Conservation (phyloP, 2,329 filamentous ascomycete genomes). For the Neoarthrinium moseri region DNA sequence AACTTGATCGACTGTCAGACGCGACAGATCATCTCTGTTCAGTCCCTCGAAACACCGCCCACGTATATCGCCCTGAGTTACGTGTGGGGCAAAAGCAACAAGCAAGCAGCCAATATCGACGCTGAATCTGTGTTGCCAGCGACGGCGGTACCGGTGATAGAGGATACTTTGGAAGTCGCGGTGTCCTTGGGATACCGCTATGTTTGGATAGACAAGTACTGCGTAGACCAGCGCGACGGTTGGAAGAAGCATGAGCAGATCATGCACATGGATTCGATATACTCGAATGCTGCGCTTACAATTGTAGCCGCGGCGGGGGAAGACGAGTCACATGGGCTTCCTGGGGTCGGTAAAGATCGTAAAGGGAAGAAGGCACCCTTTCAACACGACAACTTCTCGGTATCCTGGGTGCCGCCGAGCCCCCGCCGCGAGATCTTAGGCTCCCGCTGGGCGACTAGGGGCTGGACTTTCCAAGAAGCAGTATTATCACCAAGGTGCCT, state of each 20-base stretch:
- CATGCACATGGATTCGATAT: constrained; percentile 5
- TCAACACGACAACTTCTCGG: not conserved
- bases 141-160: not conserved
- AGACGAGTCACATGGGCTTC: not conserved
- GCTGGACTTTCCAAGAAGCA: constrained; percentile 14
- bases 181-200: constrained; percentile 17
- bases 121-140: not conserved
- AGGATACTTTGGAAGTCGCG: not conserved
- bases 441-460: constrained; percentile 16
- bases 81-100: not conserved
- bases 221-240: constrained; percentile 4
- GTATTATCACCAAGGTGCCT: constrained; percentile 7
- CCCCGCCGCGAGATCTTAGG: constrained; percentile 1
- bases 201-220: constrained; percentile 8
- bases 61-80: constrained; percentile 3
- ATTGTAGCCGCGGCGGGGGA: constrained; percentile 5
- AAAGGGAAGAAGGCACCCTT: not conserved
- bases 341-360: not conserved
- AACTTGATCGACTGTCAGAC: too few relatives aligned
- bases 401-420: not conserved
- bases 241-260: constrained; percentile 1
- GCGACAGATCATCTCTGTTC: too few relatives aligned
- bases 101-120: not conserved
- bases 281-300: not conserved
- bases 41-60: too few relatives aligned